Percentiles rank a stretch among this genome's conserved stretches.
Conservation (phyloP, 768 basidiomycete genomes). For the Lentinula boryana region DNA sequence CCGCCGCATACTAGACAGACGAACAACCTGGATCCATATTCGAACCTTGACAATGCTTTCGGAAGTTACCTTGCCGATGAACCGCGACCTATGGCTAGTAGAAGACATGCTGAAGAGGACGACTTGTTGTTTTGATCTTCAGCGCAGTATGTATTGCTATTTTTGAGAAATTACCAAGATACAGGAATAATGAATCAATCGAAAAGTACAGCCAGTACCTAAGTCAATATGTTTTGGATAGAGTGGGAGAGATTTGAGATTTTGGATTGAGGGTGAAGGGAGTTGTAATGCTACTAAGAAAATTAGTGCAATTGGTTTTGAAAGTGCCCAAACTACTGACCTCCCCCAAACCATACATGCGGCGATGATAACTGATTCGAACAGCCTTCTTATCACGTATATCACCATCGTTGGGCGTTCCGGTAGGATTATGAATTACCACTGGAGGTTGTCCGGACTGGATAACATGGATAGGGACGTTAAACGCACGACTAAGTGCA, state of each 20-base stretch:
- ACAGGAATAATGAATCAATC: not conserved
- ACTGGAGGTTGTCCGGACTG: slow-evolving; percentile 78
- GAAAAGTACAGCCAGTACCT: not conserved
- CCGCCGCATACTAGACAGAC: slow-evolving; percentile 23
- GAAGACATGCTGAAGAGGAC: slow-evolving; percentile 46
- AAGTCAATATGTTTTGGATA: slow-evolving; percentile 17
- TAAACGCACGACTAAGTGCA: slow-evolving; percentile 76
- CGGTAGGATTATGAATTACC: slow-evolving; percentile 71
- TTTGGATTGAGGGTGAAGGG: slow-evolving; percentile 52
- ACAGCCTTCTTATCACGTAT: slow-evolving; percentile 34
- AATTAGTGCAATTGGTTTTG: slow-evolving; percentile 4
- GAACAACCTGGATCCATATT: slow-evolving; percentile 64
- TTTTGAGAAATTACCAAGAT: not conserved
- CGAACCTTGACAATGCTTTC: slow-evolving; percentile 73
- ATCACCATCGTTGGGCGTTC: slow-evolving; percentile 19
- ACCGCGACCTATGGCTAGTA: slow-evolving; percentile 57
- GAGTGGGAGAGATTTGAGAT: slow-evolving; percentile 20
- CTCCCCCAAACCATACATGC: slow-evolving; percentile 95
- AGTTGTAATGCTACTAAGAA: slow-evolving; percentile 75
- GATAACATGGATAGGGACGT: slow-evolving; percentile 85
- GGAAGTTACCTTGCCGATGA: slow-evolving; percentile 67
- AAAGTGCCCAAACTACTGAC: slow-evolving; percentile 36
- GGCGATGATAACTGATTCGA: slow-evolving; percentile 86
- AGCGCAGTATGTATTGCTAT: not conserved
- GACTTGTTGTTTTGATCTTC: slow-evolving; percentile 57